These are phyloP conservation scores for Tylopilus sp. DNA, from an alignment of 768 basidiomycete genomes.

Conservation along the genomic window DNA sequence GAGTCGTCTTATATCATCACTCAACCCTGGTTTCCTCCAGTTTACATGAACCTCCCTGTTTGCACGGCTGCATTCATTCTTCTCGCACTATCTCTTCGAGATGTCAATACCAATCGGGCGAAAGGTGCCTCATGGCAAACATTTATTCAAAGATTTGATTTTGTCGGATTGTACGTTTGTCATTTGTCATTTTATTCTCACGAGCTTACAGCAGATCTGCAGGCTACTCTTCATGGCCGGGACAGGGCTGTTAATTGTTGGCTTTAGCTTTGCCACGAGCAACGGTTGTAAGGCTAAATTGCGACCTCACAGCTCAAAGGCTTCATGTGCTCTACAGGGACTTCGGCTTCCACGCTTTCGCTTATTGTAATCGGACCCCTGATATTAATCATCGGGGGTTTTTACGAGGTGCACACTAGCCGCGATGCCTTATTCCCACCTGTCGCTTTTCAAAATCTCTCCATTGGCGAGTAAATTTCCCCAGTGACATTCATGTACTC, in stretches of 20 bases:
- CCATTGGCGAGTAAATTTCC: constrained; percentile 47
- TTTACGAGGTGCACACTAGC: constrained; percentile 65
- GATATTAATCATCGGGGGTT: constrained; percentile 53
- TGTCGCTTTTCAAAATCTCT: constrained; percentile 54
- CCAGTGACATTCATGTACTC: constrained; percentile 7
- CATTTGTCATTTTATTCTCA: constrained; percentile 14
- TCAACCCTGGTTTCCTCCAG: constrained; percentile 36
- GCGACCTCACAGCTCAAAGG: constrained; percentile 1
- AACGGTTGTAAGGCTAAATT: constrained; percentile 55
- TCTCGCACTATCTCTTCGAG: constrained; percentile 57
- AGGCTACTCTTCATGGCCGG: constrained; percentile 74
- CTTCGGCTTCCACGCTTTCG: constrained; percentile 53
- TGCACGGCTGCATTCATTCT: constrained; percentile 58
- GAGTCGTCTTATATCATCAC: constrained; percentile 9
- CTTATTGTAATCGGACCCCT: constrained; percentile 55
- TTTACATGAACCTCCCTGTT: constrained; percentile 81
- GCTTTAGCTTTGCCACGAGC: constrained; percentile 72
- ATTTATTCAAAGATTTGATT: constrained; percentile 64
- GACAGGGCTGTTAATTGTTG: constrained; percentile 70
- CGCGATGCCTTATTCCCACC: constrained; percentile 73
- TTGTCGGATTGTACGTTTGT: constrained; percentile 65
- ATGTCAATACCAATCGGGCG: constrained; percentile 44
- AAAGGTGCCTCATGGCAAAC: constrained; percentile 53
- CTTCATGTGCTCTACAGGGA: constrained; percentile 47
- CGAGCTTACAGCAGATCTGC: constrained; percentile 19